Base-by-base conservation (phyloP, 2,329 filamentous ascomycete genomes). In the Calonectria fujianensis region DNA sequence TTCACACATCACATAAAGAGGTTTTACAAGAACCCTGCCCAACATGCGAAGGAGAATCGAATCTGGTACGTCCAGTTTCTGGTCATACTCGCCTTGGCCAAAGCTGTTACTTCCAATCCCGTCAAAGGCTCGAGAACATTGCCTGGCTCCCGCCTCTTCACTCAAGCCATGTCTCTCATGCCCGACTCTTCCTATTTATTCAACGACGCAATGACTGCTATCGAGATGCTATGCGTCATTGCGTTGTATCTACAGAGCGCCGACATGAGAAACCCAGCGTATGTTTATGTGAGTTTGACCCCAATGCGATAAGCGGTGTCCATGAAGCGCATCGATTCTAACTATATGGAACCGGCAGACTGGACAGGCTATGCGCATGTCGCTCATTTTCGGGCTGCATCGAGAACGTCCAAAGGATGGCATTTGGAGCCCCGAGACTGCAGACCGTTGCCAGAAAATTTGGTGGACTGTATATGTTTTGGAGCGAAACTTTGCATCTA, bases 381-480 rank as follows among this genome's bases (percentile, higher is more conserved):
- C 71, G 2, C 51, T 73, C 1, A 67, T 73, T 32, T 73, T 73
- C 39, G 71, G 71, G 9, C 35, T 73, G 2, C 71, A 73, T 11
- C 57, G 71, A 13, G 71, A 73, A 27, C 71, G 71, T 39, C 71
- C 71, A 8, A 73, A 67, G 20, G 71, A 73, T 48, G 71, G 72
- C 2, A 41, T 50, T 37, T 73, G 71, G 71, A 65, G 37, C 18
- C 37, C 66, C 2, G 66, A 73, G 18, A 73, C 66, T 24, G 71
- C 57, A 18, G 48, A 32, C 18, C 71, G 71, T 24, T 73, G 71
- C 27, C 71, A 73, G 20, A 73, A 69, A 24, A 67, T 73, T 50
- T 73, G 71, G 71, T 73, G 71, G 71, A 73, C 71, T 1, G 71
- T 73, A 6, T 73, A 73, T 24, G 69, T 73, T 11, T 32, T 73